Base-by-base conservation (phyloP, 1,139 yeast genomes). In the Pichiaceae sp. region DNA sequence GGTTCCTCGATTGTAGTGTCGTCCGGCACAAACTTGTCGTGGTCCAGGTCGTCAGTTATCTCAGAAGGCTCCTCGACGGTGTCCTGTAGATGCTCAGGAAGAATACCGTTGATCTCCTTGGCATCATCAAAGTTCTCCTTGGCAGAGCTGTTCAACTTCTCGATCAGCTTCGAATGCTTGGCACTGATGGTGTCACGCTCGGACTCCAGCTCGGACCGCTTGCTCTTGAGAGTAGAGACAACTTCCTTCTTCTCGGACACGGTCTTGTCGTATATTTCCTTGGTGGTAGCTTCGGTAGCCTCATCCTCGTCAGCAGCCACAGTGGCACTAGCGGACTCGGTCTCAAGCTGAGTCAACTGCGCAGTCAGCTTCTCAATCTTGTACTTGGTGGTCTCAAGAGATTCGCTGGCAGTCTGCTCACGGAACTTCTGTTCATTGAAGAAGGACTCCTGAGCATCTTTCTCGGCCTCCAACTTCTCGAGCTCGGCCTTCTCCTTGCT, bases 11-110 rank as follows among this genome's bases (percentile, higher is more conserved):
- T 55, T 18, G 54, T 40, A 11, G 47, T 38, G 31, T 48, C 57
- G 37, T 56, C 56, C 24, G 52, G 47, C 39, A 49, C 52, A 36
- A 48, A 53, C 19, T 44, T 43, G 29, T 46, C 43, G 20, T 42
- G 48, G 36, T 51, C 51, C 20, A 53, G 37, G 25, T 47, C 50
- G 37, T 52, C 56, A 27, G 54, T 45, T 11, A 51, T 29, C 17
- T 53, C 53, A 44, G 68, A 75, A 41, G 38, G 42, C 2, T n/a
- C 38, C 19, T 64, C 54, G 18, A 73, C 54, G 4, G 67, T 69
- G 33, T 54, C 52, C 42, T 60, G 63, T 49, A 73, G 61, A 54
- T 74, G 79, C 36, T 68, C 75, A 12, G 80, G 80, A 44, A 72
- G 65, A 44, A 66, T 72, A 17, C 48, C 53, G 47, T 72, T 72